Evolutionary conservation across 2,329 filamentous ascomycete genomes (phyloP).

Genomic region (Purpureocillium lavendulum): DNA sequence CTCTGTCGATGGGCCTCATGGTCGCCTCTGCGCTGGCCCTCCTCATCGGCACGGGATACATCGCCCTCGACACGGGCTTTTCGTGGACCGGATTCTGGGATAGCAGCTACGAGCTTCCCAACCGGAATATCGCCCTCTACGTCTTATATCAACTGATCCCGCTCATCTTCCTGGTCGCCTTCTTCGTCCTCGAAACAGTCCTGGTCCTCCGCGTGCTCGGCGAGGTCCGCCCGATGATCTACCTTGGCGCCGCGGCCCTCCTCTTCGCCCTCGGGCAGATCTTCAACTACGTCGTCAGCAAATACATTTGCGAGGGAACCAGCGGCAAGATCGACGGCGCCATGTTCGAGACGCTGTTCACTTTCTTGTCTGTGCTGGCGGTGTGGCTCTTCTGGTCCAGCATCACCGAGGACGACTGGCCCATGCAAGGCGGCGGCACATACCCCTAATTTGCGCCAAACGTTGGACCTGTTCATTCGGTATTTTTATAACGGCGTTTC

Average conservation of each 20-base stretch:
- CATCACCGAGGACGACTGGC: constrained; percentile 99
- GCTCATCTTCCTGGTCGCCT: constrained; percentile 80
- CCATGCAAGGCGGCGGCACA: constrained; percentile 40
- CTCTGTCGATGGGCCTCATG: constrained; percentile 71
- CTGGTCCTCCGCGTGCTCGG: constrained; percentile 81
- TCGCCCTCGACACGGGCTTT: constrained; percentile 88
- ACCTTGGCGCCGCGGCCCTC: constrained; percentile 63
- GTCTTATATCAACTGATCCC: constrained; percentile 88
- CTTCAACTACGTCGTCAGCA: constrained; percentile 92
- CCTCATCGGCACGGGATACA: constrained; percentile 89
- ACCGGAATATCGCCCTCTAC: constrained; percentile 79
- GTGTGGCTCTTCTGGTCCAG: constrained; percentile 98
- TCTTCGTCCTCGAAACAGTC: constrained; percentile 74
- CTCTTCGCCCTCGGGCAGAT: constrained; percentile 89
- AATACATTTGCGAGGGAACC: constrained; percentile 80
- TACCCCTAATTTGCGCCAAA: constrained; percentile 25
- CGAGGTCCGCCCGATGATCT: constrained; percentile 88
- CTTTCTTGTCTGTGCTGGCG: constrained; percentile 69
- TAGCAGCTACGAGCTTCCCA: constrained; percentile 45
- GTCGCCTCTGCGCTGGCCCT: constrained; percentile 60
- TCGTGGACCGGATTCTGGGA: constrained; percentile 75
- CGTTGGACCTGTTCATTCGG: constrained; percentile 2
- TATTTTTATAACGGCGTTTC: constrained; percentile 13
- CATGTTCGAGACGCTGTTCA: constrained; percentile 90
- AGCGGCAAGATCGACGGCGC: constrained; percentile 84